Evolutionary conservation across 2,329 filamentous ascomycete species (phyloP).

Genomic region (Tetracladium maxilliforme): DNA sequence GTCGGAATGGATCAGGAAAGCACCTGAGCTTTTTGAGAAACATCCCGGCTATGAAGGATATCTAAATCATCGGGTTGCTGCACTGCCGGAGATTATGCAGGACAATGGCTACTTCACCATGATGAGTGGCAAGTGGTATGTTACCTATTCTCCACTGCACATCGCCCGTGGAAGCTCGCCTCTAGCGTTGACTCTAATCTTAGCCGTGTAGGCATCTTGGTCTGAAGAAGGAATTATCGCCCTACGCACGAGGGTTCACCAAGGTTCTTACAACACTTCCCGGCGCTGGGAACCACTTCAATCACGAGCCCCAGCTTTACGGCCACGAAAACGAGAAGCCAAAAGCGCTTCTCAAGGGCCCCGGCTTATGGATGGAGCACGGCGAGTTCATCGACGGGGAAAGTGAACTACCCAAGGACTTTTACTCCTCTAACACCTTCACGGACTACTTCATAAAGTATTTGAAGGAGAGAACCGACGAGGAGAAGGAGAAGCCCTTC

Average conservation of each 20-base stretch:
- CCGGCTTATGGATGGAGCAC: constrained; percentile 27
- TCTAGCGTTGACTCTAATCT: constrained; percentile 25
- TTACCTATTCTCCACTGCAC: too few relatives aligned
- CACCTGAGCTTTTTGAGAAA: constrained; percentile 5
- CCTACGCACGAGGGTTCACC: constrained; percentile 23
- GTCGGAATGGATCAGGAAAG: constrained; percentile 18
- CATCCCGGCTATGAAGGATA: constrained; percentile 39
- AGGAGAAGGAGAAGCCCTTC: constrained; percentile 19
- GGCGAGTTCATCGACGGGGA: constrained; percentile 20
- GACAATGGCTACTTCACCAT: constrained; percentile 34
- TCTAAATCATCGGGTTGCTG: constrained; percentile 32
- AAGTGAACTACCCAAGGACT: constrained; percentile 22
- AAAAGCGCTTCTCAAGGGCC: too few relatives aligned
- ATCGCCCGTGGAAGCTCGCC: too few relatives aligned
- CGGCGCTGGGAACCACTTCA: constrained; percentile 34
- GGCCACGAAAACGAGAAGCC: too few relatives aligned
- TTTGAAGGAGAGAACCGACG: constrained; percentile 21
- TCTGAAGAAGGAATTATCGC: constrained; percentile 15
- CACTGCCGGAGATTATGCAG: constrained; percentile 30
- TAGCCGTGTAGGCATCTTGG: constrained; percentile 22
- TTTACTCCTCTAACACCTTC: constrained; percentile 27
- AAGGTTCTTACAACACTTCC: constrained; percentile 23
- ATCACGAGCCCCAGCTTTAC: constrained; percentile 27
- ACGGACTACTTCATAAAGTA: constrained; percentile 25
- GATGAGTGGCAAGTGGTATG: constrained; percentile 33